Conservation (phyloP, 352 stramenopile genomes). For the Phytophthora melonis region DNA sequence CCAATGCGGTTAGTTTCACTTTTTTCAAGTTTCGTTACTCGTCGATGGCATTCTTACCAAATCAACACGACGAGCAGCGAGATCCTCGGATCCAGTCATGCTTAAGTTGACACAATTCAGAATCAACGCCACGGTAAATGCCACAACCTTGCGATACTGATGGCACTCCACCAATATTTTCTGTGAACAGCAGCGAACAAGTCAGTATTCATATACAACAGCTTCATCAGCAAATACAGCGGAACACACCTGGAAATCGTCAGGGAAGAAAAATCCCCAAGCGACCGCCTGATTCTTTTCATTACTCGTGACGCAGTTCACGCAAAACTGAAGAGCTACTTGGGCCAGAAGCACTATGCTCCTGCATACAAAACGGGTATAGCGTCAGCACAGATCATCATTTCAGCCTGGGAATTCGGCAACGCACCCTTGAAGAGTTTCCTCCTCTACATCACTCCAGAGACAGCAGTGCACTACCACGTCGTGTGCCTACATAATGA, state of each 20-base stretch:
- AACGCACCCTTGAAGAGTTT: constrained; percentile 51
- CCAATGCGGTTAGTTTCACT: background rate
- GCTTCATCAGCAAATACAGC: background rate
- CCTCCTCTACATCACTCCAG: constrained; percentile 74
- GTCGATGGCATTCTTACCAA: constrained; percentile 44
- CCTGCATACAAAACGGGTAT: constrained; percentile 33
- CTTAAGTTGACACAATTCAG: constrained; percentile 75
- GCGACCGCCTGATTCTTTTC: constrained; percentile 52
- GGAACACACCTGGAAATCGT: constrained; percentile 66
- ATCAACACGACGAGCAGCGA: constrained; percentile 48
- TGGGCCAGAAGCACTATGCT: constrained; percentile 62
- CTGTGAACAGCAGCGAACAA: constrained; percentile 37
- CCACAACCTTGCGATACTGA: constrained; percentile 77
- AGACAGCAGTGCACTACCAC: constrained; percentile 50
- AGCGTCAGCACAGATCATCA: constrained; percentile 1
- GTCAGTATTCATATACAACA: background rate
- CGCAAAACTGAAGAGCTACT: constrained; percentile 79
- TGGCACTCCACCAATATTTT: constrained; percentile 88
- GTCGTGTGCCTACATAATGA: constrained; percentile 47
- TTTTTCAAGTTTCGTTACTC: background rate
- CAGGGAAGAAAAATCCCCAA: constrained; percentile 75
- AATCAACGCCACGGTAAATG: constrained; percentile 67
- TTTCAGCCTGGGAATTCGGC: background rate
- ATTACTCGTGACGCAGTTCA: constrained; percentile 69
- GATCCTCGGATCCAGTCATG: constrained; percentile 27